A percentile compares a stretch with the other conserved stretches of the same genome.
phyloP scores from a whole-genome alignment of 352 stramenopile genomes.

The Pythium aquatile region DNA sequence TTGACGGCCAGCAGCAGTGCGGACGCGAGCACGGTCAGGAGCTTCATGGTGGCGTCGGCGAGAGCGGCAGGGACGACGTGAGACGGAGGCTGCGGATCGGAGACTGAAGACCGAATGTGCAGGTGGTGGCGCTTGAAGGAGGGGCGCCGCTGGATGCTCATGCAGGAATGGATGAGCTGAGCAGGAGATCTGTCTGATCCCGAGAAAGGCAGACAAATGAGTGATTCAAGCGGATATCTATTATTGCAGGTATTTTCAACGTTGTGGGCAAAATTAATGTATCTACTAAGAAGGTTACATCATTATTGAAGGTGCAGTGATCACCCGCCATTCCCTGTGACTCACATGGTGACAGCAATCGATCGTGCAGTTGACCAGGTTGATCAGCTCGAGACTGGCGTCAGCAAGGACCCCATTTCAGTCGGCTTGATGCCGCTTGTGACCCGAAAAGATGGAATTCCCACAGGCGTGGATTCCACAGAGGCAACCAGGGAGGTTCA shows the following conservation, averaged over 20 bases:
- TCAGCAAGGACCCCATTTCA: too few relatives aligned
- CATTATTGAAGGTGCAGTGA: background rate
- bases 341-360: constrained; percentile 7
- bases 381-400: too few relatives aligned
- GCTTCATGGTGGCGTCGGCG: constrained; percentile 1
- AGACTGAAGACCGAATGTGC: background rate
- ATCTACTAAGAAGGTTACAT: background rate
- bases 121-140: too few relatives aligned
- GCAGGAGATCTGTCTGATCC: too few relatives aligned
- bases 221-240: background rate
- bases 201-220: too few relatives aligned
- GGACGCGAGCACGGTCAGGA: constrained; percentile 7
- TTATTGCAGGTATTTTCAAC: background rate
- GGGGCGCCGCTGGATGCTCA: too few relatives aligned
- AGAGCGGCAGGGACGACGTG: background rate
- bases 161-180: too few relatives aligned
- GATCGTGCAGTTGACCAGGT: too few relatives aligned
- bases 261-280: background rate
- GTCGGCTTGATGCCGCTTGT: too few relatives aligned
- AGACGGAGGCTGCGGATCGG: background rate
- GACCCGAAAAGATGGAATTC: too few relatives aligned
- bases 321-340: background rate
- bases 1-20: constrained; percentile 3
- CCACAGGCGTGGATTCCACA: too few relatives aligned
- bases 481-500: too few relatives aligned